Conservation (phyloP, 2,329 filamentous ascomycete genomes). For the Monilinia polystroma region DNA sequence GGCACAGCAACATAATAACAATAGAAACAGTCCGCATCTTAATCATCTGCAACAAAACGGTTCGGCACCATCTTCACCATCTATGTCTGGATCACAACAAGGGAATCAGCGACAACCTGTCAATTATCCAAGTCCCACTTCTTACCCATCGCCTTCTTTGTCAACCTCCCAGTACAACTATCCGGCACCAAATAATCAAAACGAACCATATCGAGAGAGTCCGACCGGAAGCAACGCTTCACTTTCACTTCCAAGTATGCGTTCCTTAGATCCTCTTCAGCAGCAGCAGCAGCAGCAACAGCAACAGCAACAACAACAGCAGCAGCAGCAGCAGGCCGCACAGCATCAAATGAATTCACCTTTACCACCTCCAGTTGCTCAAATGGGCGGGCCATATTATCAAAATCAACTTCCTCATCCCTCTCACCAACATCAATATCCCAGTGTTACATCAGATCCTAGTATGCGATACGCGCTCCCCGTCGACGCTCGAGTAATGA, state of each 20-base stretch:
- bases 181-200: slow-evolving; percentile 42
- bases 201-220: slow-evolving; percentile 47
- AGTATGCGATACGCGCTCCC: slow-evolving; percentile 57
- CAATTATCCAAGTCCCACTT: slow-evolving; percentile 48
- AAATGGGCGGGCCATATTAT: slow-evolving; percentile 52
- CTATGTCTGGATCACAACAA: slow-evolving; percentile 38
- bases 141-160: slow-evolving; percentile 48
- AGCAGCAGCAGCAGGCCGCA: slow-evolving; percentile 31
- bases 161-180: slow-evolving; percentile 51
- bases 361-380: slow-evolving; percentile 52
- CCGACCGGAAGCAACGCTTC: slow-evolving; percentile 47
- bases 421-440: slow-evolving; percentile 51
- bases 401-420: slow-evolving; percentile 43
- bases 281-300: slow-evolving; percentile 33
- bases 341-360: slow-evolving; percentile 50
- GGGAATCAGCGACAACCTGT: slow-evolving; percentile 34
- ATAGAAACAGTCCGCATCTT: slow-evolving; percentile 36
- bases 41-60: slow-evolving; percentile 36
- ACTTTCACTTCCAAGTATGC: slow-evolving; percentile 52
- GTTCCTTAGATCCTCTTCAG: slow-evolving; percentile 47
- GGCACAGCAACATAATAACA: slow-evolving; percentile 32
- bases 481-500: slow-evolving; percentile 54
- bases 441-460: slow-evolving; percentile 48
- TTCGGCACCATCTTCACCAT: slow-evolving; percentile 38
- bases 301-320: slow-evolving; percentile 36